These are phyloP conservation scores for Xylaria sp. DNA, from an alignment of 2,329 filamentous ascomycete species.

Conservation along the genomic window DNA sequence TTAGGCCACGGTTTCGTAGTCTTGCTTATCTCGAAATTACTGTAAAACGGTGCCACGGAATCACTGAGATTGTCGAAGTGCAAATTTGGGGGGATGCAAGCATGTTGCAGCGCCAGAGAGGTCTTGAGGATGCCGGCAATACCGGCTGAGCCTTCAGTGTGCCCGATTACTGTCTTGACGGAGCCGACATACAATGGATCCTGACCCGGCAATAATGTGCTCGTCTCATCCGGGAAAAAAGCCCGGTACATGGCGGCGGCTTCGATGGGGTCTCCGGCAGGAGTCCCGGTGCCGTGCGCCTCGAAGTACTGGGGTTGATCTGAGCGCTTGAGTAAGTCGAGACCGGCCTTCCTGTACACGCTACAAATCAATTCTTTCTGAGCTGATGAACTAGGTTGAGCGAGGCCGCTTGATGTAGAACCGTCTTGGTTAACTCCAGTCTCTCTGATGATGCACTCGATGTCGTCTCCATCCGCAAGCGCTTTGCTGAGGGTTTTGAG, in stretches of 20 bases:
- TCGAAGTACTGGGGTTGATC: conserved; percentile 41
- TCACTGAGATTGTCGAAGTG: conserved; percentile 10
- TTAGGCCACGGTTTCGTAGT: conserved; percentile 5
- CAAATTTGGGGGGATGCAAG: conserved; percentile 27
- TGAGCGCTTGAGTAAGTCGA: conserved; percentile 22
- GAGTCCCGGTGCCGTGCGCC: conserved; percentile 44
- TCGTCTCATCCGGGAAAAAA: conserved; percentile 20
- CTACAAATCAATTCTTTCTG: conserved; percentile 40
- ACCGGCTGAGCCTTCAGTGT: conserved; percentile 17
- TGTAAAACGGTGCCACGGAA: conserved; percentile 6
- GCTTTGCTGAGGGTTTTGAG: conserved; percentile 53
- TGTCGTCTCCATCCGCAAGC: neutral
- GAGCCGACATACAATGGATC: conserved; percentile 33
- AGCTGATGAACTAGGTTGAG: conserved; percentile 34
- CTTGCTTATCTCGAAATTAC: conserved; percentile 10
- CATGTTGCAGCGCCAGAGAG: conserved; percentile 5
- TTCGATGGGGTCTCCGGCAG: conserved; percentile 42
- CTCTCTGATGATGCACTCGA: conserved; percentile 11
- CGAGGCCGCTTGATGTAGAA: conserved; percentile 31
- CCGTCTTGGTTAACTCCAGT: conserved; percentile 15
- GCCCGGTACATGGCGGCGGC: conserved; percentile 37
- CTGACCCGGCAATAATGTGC: neutral
- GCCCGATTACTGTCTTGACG: conserved; percentile 18
- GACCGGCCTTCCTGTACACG: conserved; percentile 35
- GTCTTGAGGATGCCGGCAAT: conserved; percentile 14